These are phyloP conservation scores for Amanita thiersii DNA, from an alignment of 768 basidiomycete genomes.

Conservation along the genomic window DNA sequence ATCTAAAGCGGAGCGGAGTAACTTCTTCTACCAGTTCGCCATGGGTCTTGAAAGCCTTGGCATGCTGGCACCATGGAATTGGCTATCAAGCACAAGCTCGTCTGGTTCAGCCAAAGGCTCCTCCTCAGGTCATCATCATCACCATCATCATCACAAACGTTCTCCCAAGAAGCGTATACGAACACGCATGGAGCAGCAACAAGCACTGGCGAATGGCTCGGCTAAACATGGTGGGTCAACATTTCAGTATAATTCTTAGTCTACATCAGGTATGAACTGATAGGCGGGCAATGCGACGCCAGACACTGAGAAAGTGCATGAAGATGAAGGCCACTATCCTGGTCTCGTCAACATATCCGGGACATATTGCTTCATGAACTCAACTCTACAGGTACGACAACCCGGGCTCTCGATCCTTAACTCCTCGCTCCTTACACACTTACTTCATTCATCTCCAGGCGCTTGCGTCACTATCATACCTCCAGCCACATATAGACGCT, in stretches of 20 bases:
- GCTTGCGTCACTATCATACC: constrained; percentile 76
- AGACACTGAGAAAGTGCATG: constrained; percentile 14
- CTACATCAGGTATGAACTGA: no score
- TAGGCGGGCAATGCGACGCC: constrained; percentile 4
- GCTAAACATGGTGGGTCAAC: constrained; percentile 17
- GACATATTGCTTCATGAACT: constrained; percentile 97
- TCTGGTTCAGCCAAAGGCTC: constrained; percentile 1
- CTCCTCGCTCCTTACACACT: background rate
- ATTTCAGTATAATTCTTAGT: background rate
- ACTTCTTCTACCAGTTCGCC: constrained; percentile 20
- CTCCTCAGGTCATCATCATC: background rate
- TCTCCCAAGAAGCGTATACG: constrained; percentile 43
- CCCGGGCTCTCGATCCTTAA: constrained; percentile 5
- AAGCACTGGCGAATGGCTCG: constrained; percentile 28
- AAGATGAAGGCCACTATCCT: constrained; percentile 59
- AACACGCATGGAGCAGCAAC: constrained; percentile 50
- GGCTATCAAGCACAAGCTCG: constrained; percentile 28
- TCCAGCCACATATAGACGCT: constrained; percentile 72
- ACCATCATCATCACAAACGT: constrained; percentile 20
- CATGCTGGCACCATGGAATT: constrained; percentile 56
- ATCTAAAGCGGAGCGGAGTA: constrained; percentile 19
- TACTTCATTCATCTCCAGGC: constrained; percentile 46
- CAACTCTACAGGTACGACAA: constrained; percentile 71
- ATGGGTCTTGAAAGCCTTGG: constrained; percentile 57
- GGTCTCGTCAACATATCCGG: constrained; percentile 95